These are phyloP conservation scores for Herpetospermum pedunculosum DNA, from an alignment of 306 rosid species.

Conservation along the genomic window DNA sequence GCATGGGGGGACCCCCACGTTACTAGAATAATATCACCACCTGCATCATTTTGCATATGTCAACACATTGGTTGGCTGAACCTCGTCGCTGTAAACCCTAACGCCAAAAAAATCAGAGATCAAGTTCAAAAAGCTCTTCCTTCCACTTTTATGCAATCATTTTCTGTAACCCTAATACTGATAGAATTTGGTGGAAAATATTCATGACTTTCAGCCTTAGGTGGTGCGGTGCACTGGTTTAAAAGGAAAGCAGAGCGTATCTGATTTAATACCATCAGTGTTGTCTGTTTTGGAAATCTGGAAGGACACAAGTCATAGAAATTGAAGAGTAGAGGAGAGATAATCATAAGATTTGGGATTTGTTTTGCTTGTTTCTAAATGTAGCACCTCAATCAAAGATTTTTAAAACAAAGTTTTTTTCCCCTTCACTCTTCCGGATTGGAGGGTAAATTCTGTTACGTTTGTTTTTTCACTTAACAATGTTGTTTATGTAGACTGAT, in stretches of 20 bases:
- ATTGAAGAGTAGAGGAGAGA: neutral
- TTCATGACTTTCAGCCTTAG: neutral
- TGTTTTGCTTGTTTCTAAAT: neutral
- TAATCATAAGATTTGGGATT: neutral
- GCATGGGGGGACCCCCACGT: neutral
- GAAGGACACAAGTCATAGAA: neutral
- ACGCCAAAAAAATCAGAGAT: neutral
- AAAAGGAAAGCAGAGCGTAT: neutral
- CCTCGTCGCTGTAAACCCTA: neutral
- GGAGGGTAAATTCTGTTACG: neutral
- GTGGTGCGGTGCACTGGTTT: neutral
- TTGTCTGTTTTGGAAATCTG: neutral
- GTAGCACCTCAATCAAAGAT: neutral
- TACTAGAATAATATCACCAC: neutral
- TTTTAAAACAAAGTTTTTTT: neutral
- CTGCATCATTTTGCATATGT: no score
- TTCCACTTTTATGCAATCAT: neutral
- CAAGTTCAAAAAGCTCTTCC: neutral
- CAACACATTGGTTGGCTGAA: neutral
- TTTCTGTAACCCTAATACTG: neutral
- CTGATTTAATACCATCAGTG: neutral
- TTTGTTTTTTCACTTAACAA: neutral
- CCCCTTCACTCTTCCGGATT: no score
- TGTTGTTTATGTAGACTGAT: neutral
- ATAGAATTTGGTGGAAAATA: neutral